Base-by-base conservation (phyloP, 1,139 yeast genomes). In the Oligophagozyma castellii region DNA sequence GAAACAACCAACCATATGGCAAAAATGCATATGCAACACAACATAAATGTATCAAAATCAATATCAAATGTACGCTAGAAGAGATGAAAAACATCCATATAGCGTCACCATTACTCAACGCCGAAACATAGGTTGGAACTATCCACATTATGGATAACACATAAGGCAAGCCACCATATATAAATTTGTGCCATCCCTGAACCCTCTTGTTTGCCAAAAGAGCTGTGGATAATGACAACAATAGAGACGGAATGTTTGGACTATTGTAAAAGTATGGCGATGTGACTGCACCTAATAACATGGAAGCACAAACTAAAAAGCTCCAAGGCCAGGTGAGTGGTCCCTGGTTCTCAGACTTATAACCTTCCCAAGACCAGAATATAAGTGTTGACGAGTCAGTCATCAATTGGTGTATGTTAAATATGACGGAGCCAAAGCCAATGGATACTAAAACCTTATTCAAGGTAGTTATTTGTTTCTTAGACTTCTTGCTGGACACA, bases 1-100 rank as follows among this genome's bases (percentile, higher is more conserved):
- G 70, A 33, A 89, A 62, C 16, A 79, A 41, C 48, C 76, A 76
- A 4, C 98, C 98, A 37, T 81, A 89, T 11, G 98, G 98, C 29
- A 89, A 98, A 58, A 89, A 89, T 0, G 98, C 98, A 53, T 89
- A 89, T 0, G 98, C 98, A 23, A 89, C 98, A 30, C 79, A 73
- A 96, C 96, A 89, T 29, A 89, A 93, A 54, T 86, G 89, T 10
- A 80, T 89, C 37, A 89, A 63, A 11, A 73, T 59, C 24, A 79
- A 53, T 4, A 79, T 36, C 26, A 77, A 58, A 36, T 70, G 61
- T 32, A 72, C 48, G 11, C 77, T 51, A 32, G 74, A 65, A 1
- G 75, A 76, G 4, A 73, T 36, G 8, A 73, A 68, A 48, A 75
- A 78, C 1, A 71, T 48, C 18, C 61, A 44, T 5, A 73, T 72